Conservation (phyloP, 2,329 filamentous ascomycete species). For the Cordyceps cateniannulata region DNA sequence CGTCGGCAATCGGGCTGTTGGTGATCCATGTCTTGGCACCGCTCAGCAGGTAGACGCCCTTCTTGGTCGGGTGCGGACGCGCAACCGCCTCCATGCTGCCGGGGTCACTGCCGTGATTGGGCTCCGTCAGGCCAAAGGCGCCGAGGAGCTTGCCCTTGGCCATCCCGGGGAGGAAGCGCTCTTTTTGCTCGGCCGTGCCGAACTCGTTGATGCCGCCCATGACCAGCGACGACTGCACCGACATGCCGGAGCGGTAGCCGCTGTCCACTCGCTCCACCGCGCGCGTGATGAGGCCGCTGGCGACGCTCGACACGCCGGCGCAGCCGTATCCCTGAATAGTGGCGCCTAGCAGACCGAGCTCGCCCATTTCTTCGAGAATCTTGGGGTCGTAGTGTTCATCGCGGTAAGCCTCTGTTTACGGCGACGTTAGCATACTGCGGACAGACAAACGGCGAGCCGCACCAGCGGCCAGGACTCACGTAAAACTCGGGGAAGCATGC, state of each 20-base stretch:
- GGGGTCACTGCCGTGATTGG: constrained; percentile 87
- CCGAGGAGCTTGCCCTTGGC: constrained; percentile 77
- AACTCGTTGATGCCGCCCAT: constrained; percentile 92
- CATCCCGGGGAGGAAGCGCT: constrained; percentile 72
- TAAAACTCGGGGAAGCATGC: constrained; percentile 75
- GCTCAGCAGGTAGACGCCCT: constrained; percentile 71
- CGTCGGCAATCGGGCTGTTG: constrained; percentile 82
- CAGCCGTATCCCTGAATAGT: constrained; percentile 85
- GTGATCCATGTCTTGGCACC: constrained; percentile 95
- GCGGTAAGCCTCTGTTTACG: constrained; percentile 64
- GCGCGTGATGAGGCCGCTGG: constrained; percentile 81
- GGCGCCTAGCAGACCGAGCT: constrained; percentile 79
- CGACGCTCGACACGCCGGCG: constrained; percentile 80
- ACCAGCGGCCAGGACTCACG: constrained; percentile 44
- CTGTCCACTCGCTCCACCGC: constrained; percentile 89
- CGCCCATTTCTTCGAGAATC: constrained; percentile 87
- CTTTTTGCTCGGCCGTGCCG: constrained; percentile 79
- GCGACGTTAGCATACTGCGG: background rate
- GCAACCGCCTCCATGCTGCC: constrained; percentile 85
- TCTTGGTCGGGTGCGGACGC: constrained; percentile 77
- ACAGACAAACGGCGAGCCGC: background rate
- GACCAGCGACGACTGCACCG: constrained; percentile 83
- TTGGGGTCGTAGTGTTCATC: constrained; percentile 80
- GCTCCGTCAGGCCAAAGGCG: constrained; percentile 85
- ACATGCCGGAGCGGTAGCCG: constrained; percentile 88